Evolutionary conservation across 2,329 filamentous ascomycete species (phyloP), one percentile per base, ranked within the genome.

Genomic region (Blastomyces percursus): DNA sequence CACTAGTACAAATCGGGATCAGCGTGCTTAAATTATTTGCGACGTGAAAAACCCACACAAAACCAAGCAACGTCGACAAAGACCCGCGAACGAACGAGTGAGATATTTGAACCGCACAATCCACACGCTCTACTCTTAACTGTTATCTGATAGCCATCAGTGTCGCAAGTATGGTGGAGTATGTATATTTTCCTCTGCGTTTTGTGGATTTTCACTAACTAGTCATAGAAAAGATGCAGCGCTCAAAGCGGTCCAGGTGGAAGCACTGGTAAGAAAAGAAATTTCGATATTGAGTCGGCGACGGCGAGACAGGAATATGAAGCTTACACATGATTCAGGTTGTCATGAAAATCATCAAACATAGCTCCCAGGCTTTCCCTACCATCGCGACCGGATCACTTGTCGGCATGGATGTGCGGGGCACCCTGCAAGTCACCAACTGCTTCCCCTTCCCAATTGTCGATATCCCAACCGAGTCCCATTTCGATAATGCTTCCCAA

Each of bases 311-410:
- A 40, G 11, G 46, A 40, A 54, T 24, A 24, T 32, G 27, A 73
- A 30, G 64, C 72, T 61, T 57, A 58, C 56, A 59, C 63, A 64
- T 67, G 66, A 67, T 70, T 63, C 69, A 94, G 90, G 90, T 95
- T 72, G 90, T 96, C 70, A 93, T 96, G 89, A 96, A 96, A 82
- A 92, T 97, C 76, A 92, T 95, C 78, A 96, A 95, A 80, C 92
- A 96, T 81, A 91, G 90, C 80, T 88, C 91, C 63, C 85, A 89
- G 71, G 84, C 84, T 61, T 96, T 96, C 80, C 93, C 93, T 58
- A 93, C 91, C 60, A 87, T 87, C 62, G 91, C 91, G 63, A 96
- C 92, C 62, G 93, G 93, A 66, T 90, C 89, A 66, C 84, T 96
- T 65, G 91, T 96, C 64, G 94, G 94, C 70, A 92, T 97, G 90